Evolutionary conservation across 495 filamentous ascomycete species (phyloP), one percentile per base, ranked within the genome.

Genomic region (Penicillium paradoxum): DNA sequence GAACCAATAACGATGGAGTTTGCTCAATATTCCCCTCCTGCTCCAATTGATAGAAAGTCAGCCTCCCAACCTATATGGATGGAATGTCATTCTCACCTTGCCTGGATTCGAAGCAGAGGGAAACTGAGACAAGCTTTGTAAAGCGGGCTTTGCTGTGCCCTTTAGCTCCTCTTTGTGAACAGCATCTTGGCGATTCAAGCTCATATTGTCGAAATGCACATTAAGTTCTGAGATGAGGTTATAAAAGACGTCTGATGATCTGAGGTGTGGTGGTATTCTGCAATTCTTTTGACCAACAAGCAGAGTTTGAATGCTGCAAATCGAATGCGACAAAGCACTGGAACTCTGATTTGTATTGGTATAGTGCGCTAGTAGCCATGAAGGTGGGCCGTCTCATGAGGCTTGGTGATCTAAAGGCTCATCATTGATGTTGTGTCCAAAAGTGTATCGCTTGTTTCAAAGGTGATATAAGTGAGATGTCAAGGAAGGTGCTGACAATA

Each of bases 131-230:
- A 69, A 24, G 3, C 27, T 48, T n/a, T 56, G 53, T 32, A 72
- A 37, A 10, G 54, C 19, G 39, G 46, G 52, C 33, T 63, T 61
- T 36, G 46, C 29, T 24, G 58, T 21, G 21, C 44, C 39, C 14
- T 68, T 57, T 36, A 59, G 30, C 51, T 62, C 64, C 27, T 63
- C 47, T 38, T 57, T 55, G 29, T 44, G 57, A 36, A 57, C 37
- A 21, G 55, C 50, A 51, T 69, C 45, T 47, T 71, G 65, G 49
- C 66, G 67, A 62, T 75, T 62, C 44, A 75, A 54, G 48, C 71
- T 73, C 72, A 75, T 75, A 40, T 57, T 67, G 64, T 43, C 49
- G 17, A 27, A 32, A 55, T 56, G 49, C 50, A 36, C 47, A 47
- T 54, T 24, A 17, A 19, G 43, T n/a, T 38, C 15, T 10, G 40